These are phyloP conservation scores for Entomortierella beljakovae DNA, from an alignment of 192 early-diverging fungal species.

Conservation along the genomic window DNA sequence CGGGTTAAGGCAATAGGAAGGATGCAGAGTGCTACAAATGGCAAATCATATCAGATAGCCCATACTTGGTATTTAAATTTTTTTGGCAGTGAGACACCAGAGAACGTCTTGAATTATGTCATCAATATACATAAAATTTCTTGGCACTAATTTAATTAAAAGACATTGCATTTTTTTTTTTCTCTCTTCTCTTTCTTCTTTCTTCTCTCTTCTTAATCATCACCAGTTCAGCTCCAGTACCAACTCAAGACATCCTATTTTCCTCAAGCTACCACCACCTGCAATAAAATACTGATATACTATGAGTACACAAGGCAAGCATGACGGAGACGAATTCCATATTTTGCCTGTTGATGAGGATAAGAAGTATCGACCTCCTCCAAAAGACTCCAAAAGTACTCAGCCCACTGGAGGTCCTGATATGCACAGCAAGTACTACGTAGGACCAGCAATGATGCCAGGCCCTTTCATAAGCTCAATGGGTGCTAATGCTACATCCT, in stretches of 20 bases:
- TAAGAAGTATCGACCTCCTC: conserved; percentile 48
- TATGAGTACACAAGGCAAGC: conserved; percentile 14
- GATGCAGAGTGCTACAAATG: too few species aligned
- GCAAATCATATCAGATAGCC: too few species aligned
- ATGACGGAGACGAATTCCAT: conserved; percentile 44
- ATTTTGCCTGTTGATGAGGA: conserved; percentile 50
- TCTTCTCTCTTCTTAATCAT: not conserved
- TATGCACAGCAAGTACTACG: conserved; percentile 25
- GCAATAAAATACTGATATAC: conserved; percentile 3
- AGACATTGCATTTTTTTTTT: not conserved
- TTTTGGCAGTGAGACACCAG: too few species aligned
- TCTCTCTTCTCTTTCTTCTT: not conserved
- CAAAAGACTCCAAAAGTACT: conserved; percentile 15
- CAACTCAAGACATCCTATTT: not conserved
- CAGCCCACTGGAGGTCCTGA: conserved; percentile 2
- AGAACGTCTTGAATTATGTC: too few species aligned
- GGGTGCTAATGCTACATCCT: conserved; percentile 40
- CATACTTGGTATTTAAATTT: too few species aligned
- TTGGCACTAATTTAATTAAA: too few species aligned
- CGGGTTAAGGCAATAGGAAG: too few species aligned
- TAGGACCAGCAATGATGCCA: conserved; percentile 42
- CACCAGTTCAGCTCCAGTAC: too few species aligned
- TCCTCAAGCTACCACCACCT: not conserved
- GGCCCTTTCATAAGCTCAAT: conserved; percentile 45
- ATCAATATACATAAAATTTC: too few species aligned